These are phyloP conservation scores for Elsinoe necatrix DNA, from an alignment of 2,329 filamentous ascomycete genomes.

Conservation along the genomic window DNA sequence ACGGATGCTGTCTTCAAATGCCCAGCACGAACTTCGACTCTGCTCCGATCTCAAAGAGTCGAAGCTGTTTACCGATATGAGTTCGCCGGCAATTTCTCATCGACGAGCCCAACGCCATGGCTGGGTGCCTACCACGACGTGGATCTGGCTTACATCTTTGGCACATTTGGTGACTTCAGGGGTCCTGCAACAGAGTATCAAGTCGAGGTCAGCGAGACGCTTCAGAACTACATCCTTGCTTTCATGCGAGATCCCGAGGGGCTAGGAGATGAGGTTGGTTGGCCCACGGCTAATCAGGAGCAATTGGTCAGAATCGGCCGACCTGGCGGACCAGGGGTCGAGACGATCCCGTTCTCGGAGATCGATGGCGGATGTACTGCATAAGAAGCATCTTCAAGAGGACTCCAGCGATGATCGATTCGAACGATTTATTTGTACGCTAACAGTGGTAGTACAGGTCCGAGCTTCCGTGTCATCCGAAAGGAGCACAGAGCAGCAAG, in stretches of 20 bases:
- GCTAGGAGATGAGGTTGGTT: background rate
- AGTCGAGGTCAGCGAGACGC: constrained; percentile 26
- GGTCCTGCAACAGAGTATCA: constrained; percentile 18
- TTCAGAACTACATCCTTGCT: constrained; percentile 26
- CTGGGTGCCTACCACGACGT: constrained; percentile 37
- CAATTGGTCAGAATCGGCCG: background rate
- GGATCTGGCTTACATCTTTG: constrained; percentile 34
- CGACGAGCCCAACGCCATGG: constrained; percentile 34
- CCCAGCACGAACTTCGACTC: constrained; percentile 23
- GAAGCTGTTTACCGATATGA: constrained; percentile 34
- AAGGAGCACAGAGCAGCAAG: too few relatives aligned
- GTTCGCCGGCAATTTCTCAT: constrained; percentile 36
- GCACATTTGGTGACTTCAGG: constrained; percentile 30
- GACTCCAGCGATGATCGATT: too few relatives aligned
- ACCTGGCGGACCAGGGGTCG: background rate
- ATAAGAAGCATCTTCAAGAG: background rate
- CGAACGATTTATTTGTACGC: too few relatives aligned
- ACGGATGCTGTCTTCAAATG: background rate
- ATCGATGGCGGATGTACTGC: background rate
- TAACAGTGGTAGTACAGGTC: too few relatives aligned
- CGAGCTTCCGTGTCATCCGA: too few relatives aligned
- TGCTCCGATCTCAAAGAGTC: constrained; percentile 25
- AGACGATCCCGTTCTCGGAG: background rate
- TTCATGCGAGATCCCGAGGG: constrained; percentile 9
- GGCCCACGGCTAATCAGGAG: background rate